Evolutionary conservation across 2,329 filamentous ascomycete genomes (phyloP).

Genomic region (Chaetomiaceae sp.): DNA sequence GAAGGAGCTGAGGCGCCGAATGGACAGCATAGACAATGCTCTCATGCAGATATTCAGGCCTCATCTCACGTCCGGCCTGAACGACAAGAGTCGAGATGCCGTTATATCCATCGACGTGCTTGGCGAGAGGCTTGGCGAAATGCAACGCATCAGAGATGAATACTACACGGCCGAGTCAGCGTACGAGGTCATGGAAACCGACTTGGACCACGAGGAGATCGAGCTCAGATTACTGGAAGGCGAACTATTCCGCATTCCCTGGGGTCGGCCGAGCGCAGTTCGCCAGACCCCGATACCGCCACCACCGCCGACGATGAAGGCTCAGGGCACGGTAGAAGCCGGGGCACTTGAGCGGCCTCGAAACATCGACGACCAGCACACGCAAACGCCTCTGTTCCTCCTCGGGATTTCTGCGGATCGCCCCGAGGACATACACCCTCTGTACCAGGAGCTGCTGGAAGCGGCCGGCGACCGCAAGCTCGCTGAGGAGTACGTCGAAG

Average conservation of each 20-base stretch:
- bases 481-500: slow-evolving; percentile 41
- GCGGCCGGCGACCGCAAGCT: slow-evolving; percentile 41
- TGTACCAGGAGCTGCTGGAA: slow-evolving; percentile 39
- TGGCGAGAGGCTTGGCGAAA: slow-evolving; percentile 28
- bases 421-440: slow-evolving; percentile 37
- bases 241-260: slow-evolving; percentile 30
- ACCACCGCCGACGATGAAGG: neutral
- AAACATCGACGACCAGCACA: slow-evolving; percentile 2
- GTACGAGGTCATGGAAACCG: slow-evolving; percentile 30
- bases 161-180: slow-evolving; percentile 32
- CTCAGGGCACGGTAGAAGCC: neutral
- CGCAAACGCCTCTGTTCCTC: slow-evolving; percentile 17
- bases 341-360: neutral
- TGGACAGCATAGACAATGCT: slow-evolving; percentile 34
- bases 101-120: slow-evolving; percentile 24
- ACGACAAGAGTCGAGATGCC: slow-evolving; percentile 21
- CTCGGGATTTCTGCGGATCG: slow-evolving; percentile 26
- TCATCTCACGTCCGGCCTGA: slow-evolving; percentile 26
- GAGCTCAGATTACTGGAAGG: slow-evolving; percentile 29
- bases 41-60: slow-evolving; percentile 37
- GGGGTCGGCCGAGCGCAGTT: neutral
- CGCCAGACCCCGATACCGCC: neutral
- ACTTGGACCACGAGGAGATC: slow-evolving; percentile 16
- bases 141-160: slow-evolving; percentile 34
- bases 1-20: slow-evolving; percentile 28